Percentiles rank a stretch among this genome's conserved stretches.
Evolutionary conservation across 345 rosid species (phyloP).

Genomic region (Firmiana major): DNA sequence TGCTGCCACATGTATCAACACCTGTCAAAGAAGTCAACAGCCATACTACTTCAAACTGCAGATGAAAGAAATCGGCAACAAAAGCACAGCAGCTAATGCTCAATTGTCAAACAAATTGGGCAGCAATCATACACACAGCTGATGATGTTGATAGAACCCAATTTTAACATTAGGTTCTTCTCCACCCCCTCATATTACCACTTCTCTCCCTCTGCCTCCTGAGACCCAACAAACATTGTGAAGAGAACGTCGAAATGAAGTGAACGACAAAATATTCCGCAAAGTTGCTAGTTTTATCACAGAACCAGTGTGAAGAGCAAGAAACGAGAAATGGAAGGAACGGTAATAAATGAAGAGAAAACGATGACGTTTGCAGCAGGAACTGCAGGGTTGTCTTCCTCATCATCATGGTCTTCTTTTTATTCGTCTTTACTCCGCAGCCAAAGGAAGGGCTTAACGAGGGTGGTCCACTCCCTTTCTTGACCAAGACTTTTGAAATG

Average conservation of each 20-base stretch:
- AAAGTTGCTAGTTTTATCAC: no score
- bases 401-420: neutral
- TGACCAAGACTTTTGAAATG: constrained; percentile 66
- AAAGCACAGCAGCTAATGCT: no score
- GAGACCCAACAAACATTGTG: neutral
- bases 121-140: no score
- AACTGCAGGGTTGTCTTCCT: constrained; percentile 20
- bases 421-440: constrained; percentile 45
- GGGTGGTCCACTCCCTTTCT: constrained; percentile 72
- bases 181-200: neutral
- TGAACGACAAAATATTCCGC: neutral
- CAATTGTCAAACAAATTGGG: no score
- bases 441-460: constrained; percentile 75
- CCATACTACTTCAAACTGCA: no score
- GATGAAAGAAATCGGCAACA: no score
- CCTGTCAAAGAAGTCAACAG: no score
- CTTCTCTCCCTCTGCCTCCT: neutral
- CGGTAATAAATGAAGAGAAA: constrained; percentile 44
- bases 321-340: constrained; percentile 26
- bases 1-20: no score
- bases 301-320: no score
- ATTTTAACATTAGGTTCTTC: no score
- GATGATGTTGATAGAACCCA: no score
- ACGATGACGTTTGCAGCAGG: constrained; percentile 19
- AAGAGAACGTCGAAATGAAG: neutral